phyloP scores from a whole-genome alignment of 805 yeast species.

The Candida insectorum region DNA sequence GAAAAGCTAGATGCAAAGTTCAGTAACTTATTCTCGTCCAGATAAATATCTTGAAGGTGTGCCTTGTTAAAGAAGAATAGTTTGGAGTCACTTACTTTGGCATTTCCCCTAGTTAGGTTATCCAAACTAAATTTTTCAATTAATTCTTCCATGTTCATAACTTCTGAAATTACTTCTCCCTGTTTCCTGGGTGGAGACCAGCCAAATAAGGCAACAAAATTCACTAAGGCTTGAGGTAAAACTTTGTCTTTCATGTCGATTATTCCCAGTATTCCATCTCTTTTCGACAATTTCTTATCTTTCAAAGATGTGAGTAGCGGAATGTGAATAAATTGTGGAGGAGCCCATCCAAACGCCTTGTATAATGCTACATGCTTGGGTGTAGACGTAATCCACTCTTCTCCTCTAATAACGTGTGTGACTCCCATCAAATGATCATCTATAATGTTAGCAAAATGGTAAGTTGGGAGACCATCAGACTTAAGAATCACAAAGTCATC shows the following conservation, averaged over 20 bases:
- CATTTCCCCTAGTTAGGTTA: constrained; percentile 87
- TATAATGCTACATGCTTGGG: constrained; percentile 91
- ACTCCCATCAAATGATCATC: constrained; percentile 93
- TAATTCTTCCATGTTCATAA: constrained; percentile 50
- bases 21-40: constrained; percentile 20
- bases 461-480: constrained; percentile 94
- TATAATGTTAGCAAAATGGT: constrained; percentile 92
- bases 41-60: constrained; percentile 34
- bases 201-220: constrained; percentile 87
- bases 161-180: constrained; percentile 50
- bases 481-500: constrained; percentile 90
- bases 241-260: constrained; percentile 50
- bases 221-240: constrained; percentile 82
- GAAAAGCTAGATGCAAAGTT: constrained; percentile 2
- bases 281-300: constrained; percentile 79
- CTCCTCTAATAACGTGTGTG: constrained; percentile 94
- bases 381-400: constrained; percentile 96
- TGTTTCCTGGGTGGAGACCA: constrained; percentile 78
- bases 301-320: constrained; percentile 75
- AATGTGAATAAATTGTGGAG: constrained; percentile 83
- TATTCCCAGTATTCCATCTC: constrained; percentile 80
- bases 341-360: constrained; percentile 77
- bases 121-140: constrained; percentile 57
- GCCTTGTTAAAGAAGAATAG: constrained; percentile 73
- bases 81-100: constrained; percentile 81